A percentile compares a stretch with the other conserved stretches of the same genome.
phyloP scores from a whole-genome alignment of 441 rosid species.

The Omphalea diandra region DNA sequence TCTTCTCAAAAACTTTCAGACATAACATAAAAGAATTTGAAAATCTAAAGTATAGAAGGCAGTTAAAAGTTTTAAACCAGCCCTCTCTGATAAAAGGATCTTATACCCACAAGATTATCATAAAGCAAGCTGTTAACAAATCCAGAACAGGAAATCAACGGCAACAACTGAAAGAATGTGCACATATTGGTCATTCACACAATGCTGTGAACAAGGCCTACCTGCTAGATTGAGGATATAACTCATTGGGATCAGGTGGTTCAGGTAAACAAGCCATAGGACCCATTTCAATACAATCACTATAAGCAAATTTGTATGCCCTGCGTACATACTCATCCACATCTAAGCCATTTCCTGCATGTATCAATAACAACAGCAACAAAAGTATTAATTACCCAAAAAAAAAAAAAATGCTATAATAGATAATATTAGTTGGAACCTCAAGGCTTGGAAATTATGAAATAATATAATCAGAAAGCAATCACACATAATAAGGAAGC shows the following conservation, averaged over 20 bases:
- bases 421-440: conserved; percentile 14
- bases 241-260: conserved; percentile 95
- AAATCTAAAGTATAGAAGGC: conserved; percentile 2
- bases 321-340: conserved; percentile 98
- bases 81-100: not conserved
- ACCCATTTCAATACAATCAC: conserved; percentile 96
- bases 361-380: conserved; percentile 23
- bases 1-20: too few relatives aligned
- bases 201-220: conserved; percentile 31
- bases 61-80: not conserved
- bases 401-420: conserved; percentile 8
- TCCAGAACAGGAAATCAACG: conserved; percentile 9
- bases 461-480: conserved; percentile 19
- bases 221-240: conserved; percentile 98
- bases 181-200: not conserved
- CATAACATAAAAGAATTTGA: not conserved
- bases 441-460: conserved; percentile 16
- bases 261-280: conserved; percentile 92
- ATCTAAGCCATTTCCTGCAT: conserved; percentile 94
- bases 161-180: conserved; percentile 4
- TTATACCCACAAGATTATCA: conserved; percentile 8
- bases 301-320: conserved; percentile 98
- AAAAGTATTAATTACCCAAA: conserved; percentile 12
- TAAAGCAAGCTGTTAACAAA: conserved; percentile 9
- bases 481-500: conserved; percentile 18